These are phyloP conservation scores for Mycena venus DNA, from an alignment of 768 basidiomycete genomes.

Conservation along the genomic window DNA sequence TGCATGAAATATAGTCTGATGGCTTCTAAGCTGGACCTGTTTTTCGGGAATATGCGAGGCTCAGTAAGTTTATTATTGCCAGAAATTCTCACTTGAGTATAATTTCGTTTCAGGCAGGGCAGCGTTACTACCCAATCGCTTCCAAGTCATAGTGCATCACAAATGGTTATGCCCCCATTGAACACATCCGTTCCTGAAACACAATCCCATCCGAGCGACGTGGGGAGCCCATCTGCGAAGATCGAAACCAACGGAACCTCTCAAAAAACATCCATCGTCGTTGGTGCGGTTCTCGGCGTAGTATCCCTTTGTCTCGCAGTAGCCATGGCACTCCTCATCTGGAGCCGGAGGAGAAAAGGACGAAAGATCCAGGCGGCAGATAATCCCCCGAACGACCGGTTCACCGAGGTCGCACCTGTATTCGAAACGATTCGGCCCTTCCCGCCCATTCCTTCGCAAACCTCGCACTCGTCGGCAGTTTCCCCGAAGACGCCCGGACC, in stretches of 20 bases:
- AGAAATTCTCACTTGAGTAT: no score
- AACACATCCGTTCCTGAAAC: background rate
- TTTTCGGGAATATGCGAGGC: conserved; percentile 6
- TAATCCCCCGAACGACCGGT: background rate
- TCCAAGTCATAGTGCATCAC: background rate
- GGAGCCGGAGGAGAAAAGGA: background rate
- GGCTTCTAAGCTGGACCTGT: background rate
- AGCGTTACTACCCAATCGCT: background rate
- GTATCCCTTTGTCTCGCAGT: background rate
- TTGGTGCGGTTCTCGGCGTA: background rate
- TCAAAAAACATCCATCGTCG: background rate
- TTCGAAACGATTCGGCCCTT: background rate
- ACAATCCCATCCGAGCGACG: background rate
- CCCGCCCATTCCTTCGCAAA: background rate
- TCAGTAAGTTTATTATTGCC: background rate
- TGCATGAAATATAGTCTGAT: background rate
- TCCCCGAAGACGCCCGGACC: background rate
- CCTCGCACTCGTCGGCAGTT: background rate
- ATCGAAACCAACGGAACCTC: background rate
- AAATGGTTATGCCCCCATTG: background rate
- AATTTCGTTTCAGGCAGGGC: background rate
- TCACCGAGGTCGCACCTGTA: background rate
- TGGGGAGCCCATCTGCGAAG: background rate
- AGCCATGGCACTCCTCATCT: background rate
- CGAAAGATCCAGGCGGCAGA: background rate